phyloP scores from a whole-genome alignment of 1,139 yeast species.

The Candida tropicalis region DNA sequence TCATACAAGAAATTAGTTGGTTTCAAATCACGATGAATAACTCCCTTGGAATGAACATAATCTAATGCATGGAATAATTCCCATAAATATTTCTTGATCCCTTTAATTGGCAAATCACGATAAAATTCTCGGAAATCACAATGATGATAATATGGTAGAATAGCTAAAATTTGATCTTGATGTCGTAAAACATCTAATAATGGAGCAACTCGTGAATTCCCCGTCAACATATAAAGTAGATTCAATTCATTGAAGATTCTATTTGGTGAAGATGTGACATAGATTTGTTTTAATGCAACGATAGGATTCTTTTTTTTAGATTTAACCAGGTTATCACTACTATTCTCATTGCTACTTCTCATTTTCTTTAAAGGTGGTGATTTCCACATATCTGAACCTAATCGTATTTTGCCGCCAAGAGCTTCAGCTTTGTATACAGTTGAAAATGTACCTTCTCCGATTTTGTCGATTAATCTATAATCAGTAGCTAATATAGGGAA shows the following conservation, averaged over 20 bases:
- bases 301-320: conserved; percentile 46
- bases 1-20: conserved; percentile 88
- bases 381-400: conserved; percentile 47
- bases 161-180: conserved; percentile 92
- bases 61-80: conserved; percentile 77
- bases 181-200: conserved; percentile 81
- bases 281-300: conserved; percentile 91
- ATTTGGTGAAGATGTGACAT: conserved; percentile 92
- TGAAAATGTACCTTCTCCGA: conserved; percentile 95
- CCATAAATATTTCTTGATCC: conserved; percentile 78
- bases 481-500: conserved; percentile 64
- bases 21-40: conserved; percentile 87
- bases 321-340: conserved; percentile 8
- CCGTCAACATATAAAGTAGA: conserved; percentile 66
- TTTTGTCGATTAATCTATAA: conserved; percentile 74
- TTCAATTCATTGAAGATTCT: conserved; percentile 87
- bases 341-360: conserved; percentile 6
- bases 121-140: conserved; percentile 88
- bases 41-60: conserved; percentile 73
- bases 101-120: conserved; percentile 74
- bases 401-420: conserved; percentile 43
- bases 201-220: conserved; percentile 82
- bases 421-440: conserved; percentile 90
- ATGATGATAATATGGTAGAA: conserved; percentile 88
- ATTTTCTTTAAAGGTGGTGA: conserved; percentile 45